Base-by-base conservation (phyloP, 2,329 filamentous ascomycete genomes). In the Orbilia javanica region DNA sequence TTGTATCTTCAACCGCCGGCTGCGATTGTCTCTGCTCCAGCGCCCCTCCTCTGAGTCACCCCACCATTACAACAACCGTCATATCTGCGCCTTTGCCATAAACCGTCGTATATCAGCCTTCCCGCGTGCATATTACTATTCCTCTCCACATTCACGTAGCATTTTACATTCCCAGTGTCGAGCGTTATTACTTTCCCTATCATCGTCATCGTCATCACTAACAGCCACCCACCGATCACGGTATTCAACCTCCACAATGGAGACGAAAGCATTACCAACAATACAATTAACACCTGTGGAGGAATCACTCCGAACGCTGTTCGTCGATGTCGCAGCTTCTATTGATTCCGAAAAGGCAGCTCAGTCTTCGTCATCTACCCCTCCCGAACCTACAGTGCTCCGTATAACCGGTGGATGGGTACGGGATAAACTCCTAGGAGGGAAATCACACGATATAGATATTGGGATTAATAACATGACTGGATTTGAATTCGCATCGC, bases 391-490 rank as follows among this genome's bases (percentile, higher is more conserved):
- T 20, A 83, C 91, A 13, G 86, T 90, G 18, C 86, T 96, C 53
- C 90, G 93, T 62, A 95, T 92, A 88, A 93, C 93, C 0, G 93
- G 93, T 74, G 93, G 93, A 27, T 96, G 93, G 93, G 93, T 96
- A 10, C 90, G 93, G 46, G 93, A 96, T 85, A 94, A 93, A 85
- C 87, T 96, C 1, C 88, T 96, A 3, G 89, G 90, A 20, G 87
- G 90, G 11, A 87, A 87, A 75, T 93, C 91, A 82, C 88, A 94
- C 82, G 93, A 96, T 83, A 94, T 96, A 79, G 93, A 96, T 83
- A 90, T 93, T 6, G 92, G 92, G 66, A 93, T 96, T 86, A 94
- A 94, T 85, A 88, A 88, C 80, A 93, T 96, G 92, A 96, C 93
- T 0, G 93, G 93, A 65, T 90, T 90, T 81, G 86, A 89, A 11